phyloP scores from a whole-genome alignment of 2,329 filamentous ascomycete species.

The Thielaviopsis musarum region DNA sequence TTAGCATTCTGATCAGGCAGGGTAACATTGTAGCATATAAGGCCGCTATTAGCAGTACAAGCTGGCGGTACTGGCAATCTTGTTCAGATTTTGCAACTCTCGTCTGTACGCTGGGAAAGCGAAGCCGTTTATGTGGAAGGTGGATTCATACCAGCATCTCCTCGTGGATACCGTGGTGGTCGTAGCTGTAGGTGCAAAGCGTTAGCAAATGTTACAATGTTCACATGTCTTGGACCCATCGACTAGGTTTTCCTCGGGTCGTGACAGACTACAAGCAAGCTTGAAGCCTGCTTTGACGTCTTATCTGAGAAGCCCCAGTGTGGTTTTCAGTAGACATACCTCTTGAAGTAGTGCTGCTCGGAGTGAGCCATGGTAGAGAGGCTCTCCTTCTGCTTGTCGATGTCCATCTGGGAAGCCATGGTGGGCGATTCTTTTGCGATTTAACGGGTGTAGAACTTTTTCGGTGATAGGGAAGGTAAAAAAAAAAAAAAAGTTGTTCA shows the following conservation, averaged over 20 bases:
- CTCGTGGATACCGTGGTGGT: slow-evolving; percentile 98
- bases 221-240: background rate
- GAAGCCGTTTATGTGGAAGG: background rate
- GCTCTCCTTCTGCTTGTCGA: slow-evolving; percentile 42
- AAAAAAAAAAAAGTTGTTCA: background rate
- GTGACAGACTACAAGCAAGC: background rate
- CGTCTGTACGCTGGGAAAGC: too few species aligned
- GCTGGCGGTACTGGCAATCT: background rate
- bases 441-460: background rate
- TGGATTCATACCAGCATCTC: slow-evolving; percentile 74
- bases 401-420: slow-evolving; percentile 37
- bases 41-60: background rate
- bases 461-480: background rate
- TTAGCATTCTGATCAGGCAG: slow-evolving; percentile 15
- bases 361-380: slow-evolving; percentile 71
- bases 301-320: background rate
- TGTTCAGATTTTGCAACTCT: background rate
- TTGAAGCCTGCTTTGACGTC: background rate
- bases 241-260: background rate
- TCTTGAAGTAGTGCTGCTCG: slow-evolving; percentile 99
- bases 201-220: slow-evolving; percentile 8
- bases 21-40: background rate
- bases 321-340: slow-evolving; percentile 34
- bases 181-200: slow-evolving; percentile 48
- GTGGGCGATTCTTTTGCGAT: slow-evolving; percentile 13